Conservation (phyloP, 164 flowering plant species). For the Protea cynaroides region DNA sequence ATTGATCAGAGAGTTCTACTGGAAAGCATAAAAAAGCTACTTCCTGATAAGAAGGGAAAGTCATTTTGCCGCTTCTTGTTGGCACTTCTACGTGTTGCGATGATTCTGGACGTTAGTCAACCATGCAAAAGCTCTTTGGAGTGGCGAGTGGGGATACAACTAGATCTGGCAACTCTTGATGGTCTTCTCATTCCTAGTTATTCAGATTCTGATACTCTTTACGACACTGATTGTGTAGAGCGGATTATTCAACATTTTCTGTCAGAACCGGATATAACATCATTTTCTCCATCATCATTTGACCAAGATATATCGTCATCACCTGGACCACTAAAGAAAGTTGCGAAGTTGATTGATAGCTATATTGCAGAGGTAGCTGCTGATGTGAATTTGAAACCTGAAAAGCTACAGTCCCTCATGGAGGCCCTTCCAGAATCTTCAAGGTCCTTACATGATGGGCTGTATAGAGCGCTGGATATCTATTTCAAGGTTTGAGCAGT, state of each 20-base stretch:
- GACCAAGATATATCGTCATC: conserved; percentile 55
- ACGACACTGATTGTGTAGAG: conserved; percentile 70
- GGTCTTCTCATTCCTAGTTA: conserved; percentile 76
- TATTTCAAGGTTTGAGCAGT: conserved; percentile 67
- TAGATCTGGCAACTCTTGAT: conserved; percentile 76
- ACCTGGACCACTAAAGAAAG: conserved; percentile 47
- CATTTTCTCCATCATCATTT: conserved; percentile 56
- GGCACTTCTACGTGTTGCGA: conserved; percentile 80
- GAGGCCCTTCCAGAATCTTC: conserved; percentile 80
- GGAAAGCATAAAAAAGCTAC: conserved; percentile 59
- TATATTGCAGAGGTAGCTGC: conserved; percentile 92
- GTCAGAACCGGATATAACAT: conserved; percentile 33
- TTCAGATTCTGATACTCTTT: conserved; percentile 79
- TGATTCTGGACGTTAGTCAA: conserved; percentile 57
- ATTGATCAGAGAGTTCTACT: conserved; percentile 63
- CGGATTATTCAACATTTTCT: conserved; percentile 62
- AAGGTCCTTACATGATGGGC: conserved; percentile 82
- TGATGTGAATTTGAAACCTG: conserved; percentile 83
- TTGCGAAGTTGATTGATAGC: conserved; percentile 65
- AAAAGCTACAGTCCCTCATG: conserved; percentile 62
- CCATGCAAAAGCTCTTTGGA: conserved; percentile 58
- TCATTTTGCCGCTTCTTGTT: conserved; percentile 71
- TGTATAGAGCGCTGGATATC: conserved; percentile 89
- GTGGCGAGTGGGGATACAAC: conserved; percentile 75
- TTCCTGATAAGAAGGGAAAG: conserved; percentile 76